Percentiles rank a stretch among this genome's conserved stretches.
Evolutionary conservation across 345 rosid genomes (phyloP).

Genomic region (Populus alba): DNA sequence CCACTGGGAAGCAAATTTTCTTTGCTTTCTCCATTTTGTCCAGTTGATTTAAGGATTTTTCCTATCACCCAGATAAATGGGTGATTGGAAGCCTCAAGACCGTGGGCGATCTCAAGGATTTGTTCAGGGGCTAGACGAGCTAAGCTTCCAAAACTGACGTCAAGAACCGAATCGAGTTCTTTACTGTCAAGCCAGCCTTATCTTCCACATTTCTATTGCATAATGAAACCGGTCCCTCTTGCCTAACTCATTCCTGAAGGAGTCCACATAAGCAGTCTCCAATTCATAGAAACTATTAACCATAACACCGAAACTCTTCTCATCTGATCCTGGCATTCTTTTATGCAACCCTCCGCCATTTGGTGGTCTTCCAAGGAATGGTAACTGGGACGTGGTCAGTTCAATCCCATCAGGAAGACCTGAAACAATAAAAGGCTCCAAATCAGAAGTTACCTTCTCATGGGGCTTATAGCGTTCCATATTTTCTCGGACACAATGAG

Average conservation of each 20-base stretch:
- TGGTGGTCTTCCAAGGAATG: not conserved
- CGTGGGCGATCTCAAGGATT: slow-evolving; percentile 41
- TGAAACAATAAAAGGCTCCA: slow-evolving; percentile 41
- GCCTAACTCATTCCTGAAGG: slow-evolving; percentile 30
- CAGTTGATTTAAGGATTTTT: slow-evolving; percentile 8
- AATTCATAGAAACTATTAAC: slow-evolving; percentile 46
- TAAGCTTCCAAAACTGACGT: slow-evolving; percentile 49
- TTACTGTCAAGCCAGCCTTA: slow-evolving; percentile 51
- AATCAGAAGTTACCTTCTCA: slow-evolving; percentile 36
- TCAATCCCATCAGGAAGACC: slow-evolving; percentile 44
- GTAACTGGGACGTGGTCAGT: slow-evolving; percentile 45
- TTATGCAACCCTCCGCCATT: not conserved
- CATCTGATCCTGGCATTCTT: slow-evolving; percentile 12
- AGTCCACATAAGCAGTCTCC: slow-evolving; percentile 45
- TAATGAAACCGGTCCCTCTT: slow-evolving; percentile 48
- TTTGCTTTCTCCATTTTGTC: slow-evolving; percentile 7
- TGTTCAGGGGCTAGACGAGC: slow-evolving; percentile 35
- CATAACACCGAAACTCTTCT: slow-evolving; percentile 29
- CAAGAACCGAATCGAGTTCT: slow-evolving; percentile 44
- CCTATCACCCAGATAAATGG: slow-evolving; percentile 54
- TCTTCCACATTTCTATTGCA: slow-evolving; percentile 33
- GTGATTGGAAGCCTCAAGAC: slow-evolving; percentile 39
- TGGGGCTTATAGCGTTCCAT: slow-evolving; percentile 28
- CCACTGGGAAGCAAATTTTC: slow-evolving; percentile 34
- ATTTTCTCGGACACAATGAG: slow-evolving; percentile 27